Conservation (phyloP, 2,329 filamentous ascomycete genomes). For the Diaporthe sp. region DNA sequence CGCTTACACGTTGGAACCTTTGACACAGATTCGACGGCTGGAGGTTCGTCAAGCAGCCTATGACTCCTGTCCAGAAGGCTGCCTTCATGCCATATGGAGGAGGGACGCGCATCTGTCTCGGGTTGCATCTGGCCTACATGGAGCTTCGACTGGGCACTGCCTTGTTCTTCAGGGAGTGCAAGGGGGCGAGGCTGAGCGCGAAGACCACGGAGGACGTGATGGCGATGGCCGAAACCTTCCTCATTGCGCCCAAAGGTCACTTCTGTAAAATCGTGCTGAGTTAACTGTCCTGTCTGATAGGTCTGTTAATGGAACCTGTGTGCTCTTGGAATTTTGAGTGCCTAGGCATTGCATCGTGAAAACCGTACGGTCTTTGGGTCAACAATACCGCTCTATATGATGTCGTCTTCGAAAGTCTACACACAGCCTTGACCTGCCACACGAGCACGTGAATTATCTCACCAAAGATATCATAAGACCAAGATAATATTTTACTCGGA, state of each 20-base stretch:
- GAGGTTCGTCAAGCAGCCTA: slow-evolving; percentile 47
- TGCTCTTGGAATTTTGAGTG: neutral
- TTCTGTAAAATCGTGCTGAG: slow-evolving; percentile 24
- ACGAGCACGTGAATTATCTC: too few relatives aligned
- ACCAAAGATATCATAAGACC: neutral
- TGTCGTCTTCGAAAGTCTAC: neutral
- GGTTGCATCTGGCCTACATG: slow-evolving; percentile 63
- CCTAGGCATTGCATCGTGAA: too few relatives aligned
- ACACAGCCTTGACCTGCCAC: neutral
- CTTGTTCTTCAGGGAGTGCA: slow-evolving; percentile 55
- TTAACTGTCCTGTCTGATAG: neutral
- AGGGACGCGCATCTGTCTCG: slow-evolving; percentile 63
- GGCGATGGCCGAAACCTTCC: slow-evolving; percentile 39
- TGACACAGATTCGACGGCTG: slow-evolving; percentile 43
- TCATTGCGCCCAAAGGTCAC: slow-evolving; percentile 25
- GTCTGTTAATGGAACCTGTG: too few relatives aligned
- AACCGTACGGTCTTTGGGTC: too few relatives aligned
- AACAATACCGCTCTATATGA: neutral
- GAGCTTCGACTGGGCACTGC: slow-evolving; percentile 61
- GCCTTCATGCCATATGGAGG: slow-evolving; percentile 64
- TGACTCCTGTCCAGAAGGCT: slow-evolving; percentile 50
- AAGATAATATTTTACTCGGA: neutral
- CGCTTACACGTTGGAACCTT: neutral
- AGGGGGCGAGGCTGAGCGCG: slow-evolving; percentile 32
- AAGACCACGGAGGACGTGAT: slow-evolving; percentile 47